Evolutionary conservation across 371 early-diverging fungal genomes (phyloP).

Genomic region (Dichotomocladium elegans): DNA sequence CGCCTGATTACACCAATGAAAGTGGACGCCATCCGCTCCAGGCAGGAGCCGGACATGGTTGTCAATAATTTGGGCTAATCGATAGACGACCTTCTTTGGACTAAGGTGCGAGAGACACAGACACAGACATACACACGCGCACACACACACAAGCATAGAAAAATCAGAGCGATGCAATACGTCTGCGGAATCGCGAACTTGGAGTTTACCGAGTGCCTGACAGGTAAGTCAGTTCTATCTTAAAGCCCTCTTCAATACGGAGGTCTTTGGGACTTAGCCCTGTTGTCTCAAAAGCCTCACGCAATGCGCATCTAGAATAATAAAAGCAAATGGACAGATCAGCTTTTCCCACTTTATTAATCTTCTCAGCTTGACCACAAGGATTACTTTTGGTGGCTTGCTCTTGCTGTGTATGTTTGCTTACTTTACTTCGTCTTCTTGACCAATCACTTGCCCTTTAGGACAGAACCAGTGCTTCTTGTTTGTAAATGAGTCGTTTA

Average conservation of each 20-base stretch:
- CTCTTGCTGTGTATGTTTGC: slow-evolving; percentile 16
- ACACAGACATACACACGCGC: neutral
- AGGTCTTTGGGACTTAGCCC: slow-evolving; percentile 72
- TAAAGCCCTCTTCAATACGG: slow-evolving; percentile 69
- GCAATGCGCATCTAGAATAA: slow-evolving; percentile 67
- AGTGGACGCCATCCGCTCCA: slow-evolving; percentile 69
- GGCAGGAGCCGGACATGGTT: slow-evolving; percentile 57
- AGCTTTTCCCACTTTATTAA: neutral
- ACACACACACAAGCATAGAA: neutral
- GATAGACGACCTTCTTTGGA: slow-evolving; percentile 77
- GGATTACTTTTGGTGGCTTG: neutral
- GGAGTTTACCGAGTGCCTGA: slow-evolving; percentile 63
- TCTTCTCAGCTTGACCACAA: neutral
- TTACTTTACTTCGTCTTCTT: slow-evolving; percentile 82
- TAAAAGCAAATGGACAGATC: neutral
- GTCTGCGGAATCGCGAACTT: too few species aligned
- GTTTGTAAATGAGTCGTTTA: slow-evolving; percentile 79
- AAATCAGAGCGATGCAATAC: too few species aligned
- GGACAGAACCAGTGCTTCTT: slow-evolving; percentile 85
- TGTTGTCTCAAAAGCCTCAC: slow-evolving; percentile 72
- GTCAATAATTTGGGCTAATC: slow-evolving; percentile 67
- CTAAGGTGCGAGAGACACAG: slow-evolving; percentile 15
- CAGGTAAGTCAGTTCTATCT: slow-evolving; percentile 77
- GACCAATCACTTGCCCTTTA: slow-evolving; percentile 74
- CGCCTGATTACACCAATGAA: slow-evolving; percentile 66